Evolutionary conservation across 2,329 filamentous ascomycete species (phyloP).

Genomic region (Rhynchosporium agropyri): DNA sequence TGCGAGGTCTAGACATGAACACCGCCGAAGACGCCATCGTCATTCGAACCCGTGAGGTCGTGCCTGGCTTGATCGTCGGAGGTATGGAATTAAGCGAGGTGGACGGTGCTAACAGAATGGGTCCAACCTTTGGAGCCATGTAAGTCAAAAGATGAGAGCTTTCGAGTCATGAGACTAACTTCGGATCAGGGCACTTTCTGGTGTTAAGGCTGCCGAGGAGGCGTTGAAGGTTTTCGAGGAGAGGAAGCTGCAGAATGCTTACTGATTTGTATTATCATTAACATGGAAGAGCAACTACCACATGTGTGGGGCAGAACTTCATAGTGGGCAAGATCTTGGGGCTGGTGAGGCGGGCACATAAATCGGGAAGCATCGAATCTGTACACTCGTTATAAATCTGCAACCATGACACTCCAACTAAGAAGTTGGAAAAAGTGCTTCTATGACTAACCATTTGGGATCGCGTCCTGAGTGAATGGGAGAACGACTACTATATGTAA

Average conservation of each 20-base stretch:
- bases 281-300: background rate
- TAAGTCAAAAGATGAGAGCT: constrained; percentile 6
- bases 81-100: constrained; percentile 94
- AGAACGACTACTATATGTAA: too few species aligned
- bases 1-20: constrained; percentile 94
- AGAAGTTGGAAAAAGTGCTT: too few species aligned
- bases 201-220: constrained; percentile 91
- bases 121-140: constrained; percentile 40
- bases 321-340: background rate
- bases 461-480: too few species aligned
- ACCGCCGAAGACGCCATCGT: constrained; percentile 90
- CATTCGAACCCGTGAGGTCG: constrained; percentile 85
- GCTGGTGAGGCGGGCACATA: background rate
- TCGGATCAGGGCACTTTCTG: constrained; percentile 64
- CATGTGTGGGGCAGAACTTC: background rate
- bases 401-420: background rate
- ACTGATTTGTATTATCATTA: constrained; percentile 6
- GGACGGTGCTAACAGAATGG: constrained; percentile 91
- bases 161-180: background rate
- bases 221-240: constrained; percentile 75
- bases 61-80: constrained; percentile 86
- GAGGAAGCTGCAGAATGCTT: constrained; percentile 75
- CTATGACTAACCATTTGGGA: too few species aligned
- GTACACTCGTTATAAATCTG: constrained; percentile 3
- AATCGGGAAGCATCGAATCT: too few species aligned